phyloP scores from a whole-genome alignment of 257 asterid species.

The Paulownia fortunei region DNA sequence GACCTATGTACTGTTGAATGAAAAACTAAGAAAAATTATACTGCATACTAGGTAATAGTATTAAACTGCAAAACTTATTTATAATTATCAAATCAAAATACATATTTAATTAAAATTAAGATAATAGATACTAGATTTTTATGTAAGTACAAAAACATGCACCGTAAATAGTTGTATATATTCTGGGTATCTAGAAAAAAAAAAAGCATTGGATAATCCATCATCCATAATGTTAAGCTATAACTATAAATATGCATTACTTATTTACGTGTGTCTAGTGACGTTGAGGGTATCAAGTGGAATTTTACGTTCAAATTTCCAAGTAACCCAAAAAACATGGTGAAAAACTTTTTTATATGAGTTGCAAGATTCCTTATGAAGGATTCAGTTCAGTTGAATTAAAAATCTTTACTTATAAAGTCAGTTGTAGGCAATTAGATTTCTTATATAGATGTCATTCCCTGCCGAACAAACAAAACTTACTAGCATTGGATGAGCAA shows the following conservation, averaged over 20 bases:
- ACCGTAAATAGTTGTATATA: background rate
- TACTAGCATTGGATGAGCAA: background rate
- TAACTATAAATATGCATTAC: background rate
- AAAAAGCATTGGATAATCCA: background rate
- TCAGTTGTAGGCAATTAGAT: background rate
- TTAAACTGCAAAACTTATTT: too few relatives aligned
- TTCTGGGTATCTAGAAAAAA: background rate
- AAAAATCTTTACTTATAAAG: background rate
- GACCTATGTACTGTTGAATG: too few relatives aligned
- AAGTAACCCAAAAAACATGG: background rate
- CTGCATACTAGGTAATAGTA: too few relatives aligned
- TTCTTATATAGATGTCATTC: background rate
- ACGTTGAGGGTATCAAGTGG: background rate
- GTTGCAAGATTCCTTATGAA: background rate
- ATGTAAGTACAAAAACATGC: background rate
- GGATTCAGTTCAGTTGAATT: background rate
- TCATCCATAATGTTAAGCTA: background rate
- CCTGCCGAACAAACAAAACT: constrained; percentile 4
- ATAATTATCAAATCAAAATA: too few relatives aligned
- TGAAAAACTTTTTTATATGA: background rate
- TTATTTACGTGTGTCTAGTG: background rate
- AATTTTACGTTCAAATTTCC: background rate
- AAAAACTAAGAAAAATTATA: too few relatives aligned
- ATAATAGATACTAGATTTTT: background rate
- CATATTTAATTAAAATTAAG: too few relatives aligned